A percentile compares a stretch with the other conserved stretches of the same genome.
phyloP scores from a whole-genome alignment of 1,284 basidiomycete genomes.

The Tremellales sp. region DNA sequence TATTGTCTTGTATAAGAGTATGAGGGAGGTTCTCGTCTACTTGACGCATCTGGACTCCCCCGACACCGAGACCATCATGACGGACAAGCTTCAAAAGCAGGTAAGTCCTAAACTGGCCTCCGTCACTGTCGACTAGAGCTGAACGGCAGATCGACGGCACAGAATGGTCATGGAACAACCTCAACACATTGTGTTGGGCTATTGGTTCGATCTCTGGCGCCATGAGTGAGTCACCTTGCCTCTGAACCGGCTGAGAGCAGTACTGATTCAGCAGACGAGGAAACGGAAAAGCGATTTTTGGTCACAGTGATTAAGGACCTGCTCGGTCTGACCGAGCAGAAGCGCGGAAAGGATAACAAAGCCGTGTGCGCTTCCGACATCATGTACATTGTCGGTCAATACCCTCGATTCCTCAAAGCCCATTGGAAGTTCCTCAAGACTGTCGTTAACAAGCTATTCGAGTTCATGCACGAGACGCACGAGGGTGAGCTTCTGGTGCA shows the following conservation, averaged over 20 bases:
- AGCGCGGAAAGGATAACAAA: slow-evolving; percentile 99
- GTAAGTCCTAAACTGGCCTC: slow-evolving; percentile 31
- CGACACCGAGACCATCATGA: slow-evolving; percentile 95
- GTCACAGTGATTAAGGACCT: slow-evolving; percentile 99
- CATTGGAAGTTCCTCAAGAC: slow-evolving; percentile 99
- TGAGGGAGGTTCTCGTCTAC: slow-evolving; percentile 96
- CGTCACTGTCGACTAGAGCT: slow-evolving; percentile 1
- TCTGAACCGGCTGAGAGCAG: not conserved
- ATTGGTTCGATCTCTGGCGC: slow-evolving; percentile 99
- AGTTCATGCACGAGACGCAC: slow-evolving; percentile 99
- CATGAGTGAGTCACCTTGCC: slow-evolving; percentile 72
- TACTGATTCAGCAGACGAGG: slow-evolving; percentile 64
- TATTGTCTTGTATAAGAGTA: slow-evolving; percentile 97
- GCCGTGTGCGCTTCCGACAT: slow-evolving; percentile 99
- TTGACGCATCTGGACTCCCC: slow-evolving; percentile 94
- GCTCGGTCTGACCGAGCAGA: slow-evolving; percentile 94
- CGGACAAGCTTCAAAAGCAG: slow-evolving; percentile 94
- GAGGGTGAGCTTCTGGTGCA: slow-evolving; percentile 62
- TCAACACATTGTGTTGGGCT: slow-evolving; percentile 99
- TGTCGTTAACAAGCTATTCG: slow-evolving; percentile 98
- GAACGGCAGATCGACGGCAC: slow-evolving; percentile 70
- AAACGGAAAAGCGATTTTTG: slow-evolving; percentile 97
- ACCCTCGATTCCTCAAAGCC: slow-evolving; percentile 98
- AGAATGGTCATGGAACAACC: slow-evolving; percentile 99
- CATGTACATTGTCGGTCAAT: slow-evolving; percentile 99